Conservation (phyloP, 306 rosid species). For the Vachellia collinsii region DNA sequence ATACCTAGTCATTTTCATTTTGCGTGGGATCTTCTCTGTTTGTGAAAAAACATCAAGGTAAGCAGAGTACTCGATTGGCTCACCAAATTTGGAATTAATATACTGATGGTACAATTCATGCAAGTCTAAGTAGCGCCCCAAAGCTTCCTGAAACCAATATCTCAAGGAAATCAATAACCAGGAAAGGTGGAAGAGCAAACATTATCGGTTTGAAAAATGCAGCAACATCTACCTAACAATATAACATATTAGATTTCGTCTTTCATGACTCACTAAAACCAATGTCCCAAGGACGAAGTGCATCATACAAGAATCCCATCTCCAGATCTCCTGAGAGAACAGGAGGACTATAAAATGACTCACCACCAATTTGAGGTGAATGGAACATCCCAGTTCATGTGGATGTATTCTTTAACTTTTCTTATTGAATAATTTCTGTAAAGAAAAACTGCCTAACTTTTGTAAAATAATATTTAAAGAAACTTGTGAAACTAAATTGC, state of each 20-base stretch:
- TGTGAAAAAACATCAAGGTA: slow-evolving; percentile 81
- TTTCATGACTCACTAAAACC: slow-evolving; percentile 10
- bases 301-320: slow-evolving; percentile 17
- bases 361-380: slow-evolving; percentile 4
- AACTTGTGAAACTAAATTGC: not conserved
- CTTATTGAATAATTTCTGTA: not conserved
- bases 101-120: slow-evolving; percentile 79
- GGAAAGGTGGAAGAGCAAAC: slow-evolving; percentile 29
- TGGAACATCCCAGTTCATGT: not conserved
- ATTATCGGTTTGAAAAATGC: not conserved
- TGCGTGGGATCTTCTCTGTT: slow-evolving; percentile 72
- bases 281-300: not conserved
- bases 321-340: not conserved
- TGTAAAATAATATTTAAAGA: not conserved
- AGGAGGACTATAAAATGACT: slow-evolving; percentile 9
- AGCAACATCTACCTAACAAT: slow-evolving; percentile 11
- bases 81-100: slow-evolving; percentile 91
- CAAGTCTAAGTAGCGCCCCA: slow-evolving; percentile 87
- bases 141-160: slow-evolving; percentile 73
- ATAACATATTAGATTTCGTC: slow-evolving; percentile 21
- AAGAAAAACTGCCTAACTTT: not conserved
- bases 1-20: slow-evolving; percentile 70
- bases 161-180: slow-evolving; percentile 33
- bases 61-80: slow-evolving; percentile 88
- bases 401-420: slow-evolving; percentile 7